phyloP scores from a whole-genome alignment of 495 filamentous ascomycete species.

The Aspergillus haitiensis region DNA sequence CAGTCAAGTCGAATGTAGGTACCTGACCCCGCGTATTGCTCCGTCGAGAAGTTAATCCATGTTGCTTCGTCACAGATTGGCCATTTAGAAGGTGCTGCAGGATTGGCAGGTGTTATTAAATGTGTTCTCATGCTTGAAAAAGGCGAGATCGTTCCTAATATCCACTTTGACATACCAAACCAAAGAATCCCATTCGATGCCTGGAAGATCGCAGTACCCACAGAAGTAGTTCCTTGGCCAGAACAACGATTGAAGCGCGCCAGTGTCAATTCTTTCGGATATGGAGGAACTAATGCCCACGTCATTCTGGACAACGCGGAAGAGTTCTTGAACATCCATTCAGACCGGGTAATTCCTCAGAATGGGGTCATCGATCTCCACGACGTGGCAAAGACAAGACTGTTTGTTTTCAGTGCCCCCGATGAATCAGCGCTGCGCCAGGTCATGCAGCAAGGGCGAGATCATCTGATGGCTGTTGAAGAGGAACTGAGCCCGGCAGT shows the following conservation, averaged over 20 bases:
- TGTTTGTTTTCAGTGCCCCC: not conserved
- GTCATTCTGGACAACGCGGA: slow-evolving; percentile 27
- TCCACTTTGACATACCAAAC: slow-evolving; percentile 36
- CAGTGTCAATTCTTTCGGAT: slow-evolving; percentile 33
- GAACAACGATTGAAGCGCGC: slow-evolving; percentile 12
- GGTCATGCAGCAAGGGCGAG: not conserved
- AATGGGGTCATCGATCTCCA: not conserved
- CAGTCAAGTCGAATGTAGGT: slow-evolving; percentile 38
- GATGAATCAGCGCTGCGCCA: not conserved
- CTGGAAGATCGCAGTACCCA: slow-evolving; percentile 28
- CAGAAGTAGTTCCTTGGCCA: slow-evolving; percentile 16
- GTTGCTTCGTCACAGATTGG: slow-evolving; percentile 26
- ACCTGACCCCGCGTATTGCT: not conserved
- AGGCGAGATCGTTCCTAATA: slow-evolving; percentile 34
- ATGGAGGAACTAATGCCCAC: slow-evolving; percentile 36
- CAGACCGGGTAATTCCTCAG: not conserved
- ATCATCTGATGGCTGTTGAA: not conserved
- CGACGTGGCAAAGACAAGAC: not conserved
- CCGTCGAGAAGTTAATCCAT: not conserved
- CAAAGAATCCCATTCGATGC: slow-evolving; percentile 29
- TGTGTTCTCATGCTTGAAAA: slow-evolving; percentile 34
- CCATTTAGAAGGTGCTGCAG: slow-evolving; percentile 47
- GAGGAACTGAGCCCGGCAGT: not conserved
- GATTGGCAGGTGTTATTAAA: slow-evolving; percentile 43
- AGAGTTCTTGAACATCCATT: not conserved